Evolutionary conservation across 1,284 basidiomycete species (phyloP).

Genomic region (Fomitopsis betulina): DNA sequence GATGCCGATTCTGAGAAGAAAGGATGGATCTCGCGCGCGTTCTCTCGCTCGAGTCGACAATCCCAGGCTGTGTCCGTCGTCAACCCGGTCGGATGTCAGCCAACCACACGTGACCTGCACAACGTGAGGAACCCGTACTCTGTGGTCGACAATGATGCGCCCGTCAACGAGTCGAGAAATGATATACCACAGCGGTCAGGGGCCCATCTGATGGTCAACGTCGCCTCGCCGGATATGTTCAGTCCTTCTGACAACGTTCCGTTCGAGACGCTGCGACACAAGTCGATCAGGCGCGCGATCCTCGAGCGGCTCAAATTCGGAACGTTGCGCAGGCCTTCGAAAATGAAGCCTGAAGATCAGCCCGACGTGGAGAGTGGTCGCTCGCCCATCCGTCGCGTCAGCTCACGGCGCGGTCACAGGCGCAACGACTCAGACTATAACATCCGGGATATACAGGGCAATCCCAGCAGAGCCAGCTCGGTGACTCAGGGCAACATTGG

Average conservation of each 20-base stretch:
- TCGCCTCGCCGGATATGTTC: slow-evolving; percentile 12
- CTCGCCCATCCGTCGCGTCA: slow-evolving; percentile 1
- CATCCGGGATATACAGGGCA: slow-evolving; percentile 11
- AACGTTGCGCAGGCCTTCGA: slow-evolving; percentile 10
- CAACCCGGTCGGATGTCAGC: background rate
- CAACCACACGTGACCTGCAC: background rate
- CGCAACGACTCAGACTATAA: slow-evolving; percentile 21
- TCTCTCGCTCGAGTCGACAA: slow-evolving; percentile 6
- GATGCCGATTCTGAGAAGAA: slow-evolving; percentile 3
- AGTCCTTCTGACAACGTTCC: slow-evolving; percentile 21
- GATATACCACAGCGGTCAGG: background rate
- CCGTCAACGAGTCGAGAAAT: slow-evolving; percentile 12
- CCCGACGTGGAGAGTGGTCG: background rate
- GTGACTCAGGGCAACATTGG: background rate
- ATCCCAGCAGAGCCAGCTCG: slow-evolving; percentile 4
- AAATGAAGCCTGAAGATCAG: slow-evolving; percentile 6
- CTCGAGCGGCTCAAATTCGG: slow-evolving; percentile 26
- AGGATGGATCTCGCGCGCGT: slow-evolving; percentile 12
- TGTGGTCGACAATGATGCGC: slow-evolving; percentile 21
- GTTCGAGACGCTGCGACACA: slow-evolving; percentile 25
- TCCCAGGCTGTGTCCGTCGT: background rate
- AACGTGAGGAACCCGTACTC: background rate
- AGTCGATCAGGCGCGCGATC: slow-evolving; percentile 29
- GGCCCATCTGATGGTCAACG: slow-evolving; percentile 4
- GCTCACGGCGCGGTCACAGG: slow-evolving; percentile 17